Base-by-base conservation (phyloP, 192 early-diverging fungal genomes). In the Neocallimastix lanati region DNA sequence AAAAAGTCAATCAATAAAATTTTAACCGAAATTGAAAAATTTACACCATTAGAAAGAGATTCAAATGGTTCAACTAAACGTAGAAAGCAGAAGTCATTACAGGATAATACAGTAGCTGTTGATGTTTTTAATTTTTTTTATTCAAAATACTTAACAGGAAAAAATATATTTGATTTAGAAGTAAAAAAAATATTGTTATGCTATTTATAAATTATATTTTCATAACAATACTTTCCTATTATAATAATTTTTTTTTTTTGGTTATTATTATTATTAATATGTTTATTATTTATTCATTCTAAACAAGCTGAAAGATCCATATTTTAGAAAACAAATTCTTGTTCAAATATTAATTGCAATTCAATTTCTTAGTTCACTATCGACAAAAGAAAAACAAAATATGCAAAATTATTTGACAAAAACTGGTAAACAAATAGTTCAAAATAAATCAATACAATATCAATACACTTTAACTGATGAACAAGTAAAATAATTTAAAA, bases 321-420 rank as follows among this genome's bases (percentile, higher is more conserved):
- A 89, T 78, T 94, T 97, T 82, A 91, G 95, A 77, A 91, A 94
- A 58, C 93, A 94, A 80, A 88, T 98, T 12, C 85, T 98, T 29
- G 85, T 95, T 28, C 96, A 98, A 83, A 86, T 93, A 29, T 83
- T 95, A n/a, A 94, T 98, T n/a, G 85, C 95, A 13, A 84, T 95
- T 27, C 91, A 94, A 78, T 95, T 93, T 83, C 86, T 93, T n/a
- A n/a, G 50, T 1, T 67, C 50, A 11, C 9, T 67, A 67, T 67
- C 50, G 9, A 3, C 25, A 0, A 67, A 67, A 67, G 50, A 67
- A 67, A 67, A 67, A n/a, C 50, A 67, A 27, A 67, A 67, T 67
- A 67, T 67, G 50, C 50, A 67, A n/a, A 67, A 67, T 67, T 21
- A 67, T 67, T 67, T 67, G n/a, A n/a, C 50, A 67, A 67, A 67